These are phyloP conservation scores for Middelhovenomyces tepae DNA, from an alignment of 805 yeast genomes.

Conservation along the genomic window DNA sequence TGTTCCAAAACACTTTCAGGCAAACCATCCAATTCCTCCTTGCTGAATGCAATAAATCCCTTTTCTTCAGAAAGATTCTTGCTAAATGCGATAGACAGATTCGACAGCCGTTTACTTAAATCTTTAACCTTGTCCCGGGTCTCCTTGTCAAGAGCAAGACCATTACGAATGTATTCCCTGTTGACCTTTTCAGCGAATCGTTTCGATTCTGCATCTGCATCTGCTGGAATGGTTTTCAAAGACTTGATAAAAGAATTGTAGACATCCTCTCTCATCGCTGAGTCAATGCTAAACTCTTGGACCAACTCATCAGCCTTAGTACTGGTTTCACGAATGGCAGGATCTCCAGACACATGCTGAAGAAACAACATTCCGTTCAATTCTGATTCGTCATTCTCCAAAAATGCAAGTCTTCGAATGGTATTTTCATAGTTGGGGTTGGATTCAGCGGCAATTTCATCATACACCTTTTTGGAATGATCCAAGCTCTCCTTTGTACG, in stretches of 20 bases:
- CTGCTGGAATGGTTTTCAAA: conserved; percentile 27
- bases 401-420: conserved; percentile 42
- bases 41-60: conserved; percentile 50
- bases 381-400: conserved; percentile 42
- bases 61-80: conserved; percentile 66
- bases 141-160: conserved; percentile 52
- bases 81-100: conserved; percentile 45
- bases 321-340: conserved; percentile 64
- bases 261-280: conserved; percentile 57
- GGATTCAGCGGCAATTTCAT: conserved; percentile 41
- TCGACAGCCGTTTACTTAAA: conserved; percentile 52
- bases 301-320: conserved; percentile 51
- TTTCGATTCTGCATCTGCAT: conserved; percentile 45
- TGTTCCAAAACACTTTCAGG: conserved; percentile 55
- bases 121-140: conserved; percentile 48
- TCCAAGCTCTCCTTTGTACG: conserved; percentile 39
- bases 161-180: conserved; percentile 54
- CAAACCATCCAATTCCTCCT: conserved; percentile 63
- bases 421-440: conserved; percentile 49
- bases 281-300: conserved; percentile 52
- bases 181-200: conserved; percentile 51
- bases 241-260: conserved; percentile 50
- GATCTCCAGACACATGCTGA: conserved; percentile 60
- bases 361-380: conserved; percentile 50
- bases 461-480: conserved; percentile 39